phyloP scores from a whole-genome alignment of 192 early-diverging fungal genomes.

The Spizellomyces sp. region DNA sequence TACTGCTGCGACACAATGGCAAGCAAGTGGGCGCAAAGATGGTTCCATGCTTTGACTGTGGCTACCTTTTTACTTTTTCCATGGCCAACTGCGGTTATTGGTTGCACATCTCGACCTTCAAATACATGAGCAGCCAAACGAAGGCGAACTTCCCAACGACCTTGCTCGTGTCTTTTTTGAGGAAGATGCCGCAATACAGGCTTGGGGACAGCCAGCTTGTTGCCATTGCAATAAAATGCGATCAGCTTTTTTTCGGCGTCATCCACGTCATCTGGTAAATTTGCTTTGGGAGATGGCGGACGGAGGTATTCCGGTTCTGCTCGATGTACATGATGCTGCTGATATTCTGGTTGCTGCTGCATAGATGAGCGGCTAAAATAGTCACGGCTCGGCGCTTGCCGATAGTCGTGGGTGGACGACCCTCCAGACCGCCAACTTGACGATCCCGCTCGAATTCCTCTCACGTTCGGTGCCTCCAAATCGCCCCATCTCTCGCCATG shows the following conservation, averaged over 20 bases:
- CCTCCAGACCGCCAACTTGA: not conserved
- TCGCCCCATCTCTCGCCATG: too few relatives aligned
- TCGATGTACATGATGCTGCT: not conserved
- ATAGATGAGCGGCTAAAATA: not conserved
- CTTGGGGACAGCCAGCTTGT: constrained; percentile 21
- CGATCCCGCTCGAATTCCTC: not conserved
- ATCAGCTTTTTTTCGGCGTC: constrained; percentile 36
- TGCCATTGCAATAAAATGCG: constrained; percentile 30
- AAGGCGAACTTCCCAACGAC: constrained; percentile 15
- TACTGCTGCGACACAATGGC: constrained; percentile 13
- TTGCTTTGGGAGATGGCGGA: constrained; percentile 13
- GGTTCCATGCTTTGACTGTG: constrained; percentile 12
- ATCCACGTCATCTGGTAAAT: constrained; percentile 17
- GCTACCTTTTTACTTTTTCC: constrained; percentile 20
- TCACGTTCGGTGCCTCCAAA: too few relatives aligned
- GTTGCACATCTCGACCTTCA: constrained; percentile 14
- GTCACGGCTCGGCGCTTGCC: not conserved
- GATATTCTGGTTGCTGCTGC: not conserved
- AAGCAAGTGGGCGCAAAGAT: constrained; percentile 30
- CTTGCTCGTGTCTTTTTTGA: not conserved
- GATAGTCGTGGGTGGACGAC: not conserved
- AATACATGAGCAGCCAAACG: constrained; percentile 23
- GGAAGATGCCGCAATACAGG: not conserved
- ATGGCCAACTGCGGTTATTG: constrained; percentile 2
- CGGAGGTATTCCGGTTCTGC: not conserved